Evolutionary conservation across 495 filamentous ascomycete species (phyloP).

Genomic region (Penicillium subrubescens): DNA sequence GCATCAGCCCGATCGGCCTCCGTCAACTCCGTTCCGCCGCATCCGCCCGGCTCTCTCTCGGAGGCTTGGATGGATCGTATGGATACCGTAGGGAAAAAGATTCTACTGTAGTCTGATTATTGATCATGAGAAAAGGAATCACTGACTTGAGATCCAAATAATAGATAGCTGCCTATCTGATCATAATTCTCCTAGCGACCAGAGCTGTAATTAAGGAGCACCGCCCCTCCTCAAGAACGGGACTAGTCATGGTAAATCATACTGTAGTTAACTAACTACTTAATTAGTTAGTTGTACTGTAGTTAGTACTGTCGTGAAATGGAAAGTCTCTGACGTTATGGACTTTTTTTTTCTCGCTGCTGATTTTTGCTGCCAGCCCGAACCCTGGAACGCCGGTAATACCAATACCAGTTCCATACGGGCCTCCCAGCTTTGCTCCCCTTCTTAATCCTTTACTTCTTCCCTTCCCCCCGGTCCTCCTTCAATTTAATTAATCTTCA

Average conservation of each 20-base stretch:
- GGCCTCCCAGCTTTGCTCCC: conserved; percentile 13
- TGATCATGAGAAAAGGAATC: not conserved
- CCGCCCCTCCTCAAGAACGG: not conserved
- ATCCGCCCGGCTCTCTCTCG: conserved; percentile 30
- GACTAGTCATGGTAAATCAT: not conserved
- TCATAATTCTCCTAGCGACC: not conserved
- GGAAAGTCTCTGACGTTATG: conserved; percentile 27
- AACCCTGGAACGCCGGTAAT: conserved; percentile 22
- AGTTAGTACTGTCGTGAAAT: not conserved
- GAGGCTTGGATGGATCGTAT: conserved; percentile 1
- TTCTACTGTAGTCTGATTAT: not conserved
- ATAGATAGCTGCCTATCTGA: not conserved
- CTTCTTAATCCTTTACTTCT: conserved; percentile 23
- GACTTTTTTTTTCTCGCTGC: conserved; percentile 12
- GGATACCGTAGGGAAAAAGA: conserved; percentile 1
- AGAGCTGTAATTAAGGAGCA: not conserved
- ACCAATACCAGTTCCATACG: conserved; percentile 14
- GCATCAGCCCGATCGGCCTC: conserved; percentile 33
- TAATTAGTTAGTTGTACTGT: not conserved
- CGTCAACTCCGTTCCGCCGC: conserved; percentile 37
- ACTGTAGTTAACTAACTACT: not conserved
- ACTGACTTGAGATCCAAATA: not conserved
- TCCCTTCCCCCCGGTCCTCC: conserved; percentile 7
- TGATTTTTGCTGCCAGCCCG: not conserved
- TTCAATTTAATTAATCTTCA: conserved; percentile 8